phyloP scores from a whole-genome alignment of 352 stramenopile species.

The Phytophthora rubi region DNA sequence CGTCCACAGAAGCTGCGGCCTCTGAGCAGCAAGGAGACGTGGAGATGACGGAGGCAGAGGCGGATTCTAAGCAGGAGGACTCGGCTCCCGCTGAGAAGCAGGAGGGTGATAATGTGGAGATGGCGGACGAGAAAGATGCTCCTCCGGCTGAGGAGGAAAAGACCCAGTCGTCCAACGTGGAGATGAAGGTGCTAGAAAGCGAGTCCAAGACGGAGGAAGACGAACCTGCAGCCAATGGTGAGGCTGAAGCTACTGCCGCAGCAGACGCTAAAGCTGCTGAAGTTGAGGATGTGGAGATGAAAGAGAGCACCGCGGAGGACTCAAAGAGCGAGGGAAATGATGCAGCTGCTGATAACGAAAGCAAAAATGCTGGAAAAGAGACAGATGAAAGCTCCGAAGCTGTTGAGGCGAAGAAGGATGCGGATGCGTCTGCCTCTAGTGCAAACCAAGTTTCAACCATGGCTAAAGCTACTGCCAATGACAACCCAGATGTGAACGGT shows the following conservation, averaged over 20 bases:
- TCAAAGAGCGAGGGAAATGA: conserved; percentile 13
- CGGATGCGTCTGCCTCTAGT: neutral
- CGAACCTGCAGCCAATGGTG: neutral
- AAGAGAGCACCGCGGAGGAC: conserved; percentile 1
- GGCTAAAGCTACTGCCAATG: neutral
- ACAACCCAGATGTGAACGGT: neutral
- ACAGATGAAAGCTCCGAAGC: neutral
- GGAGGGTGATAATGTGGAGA: conserved; percentile 6
- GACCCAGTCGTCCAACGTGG: conserved; percentile 5
- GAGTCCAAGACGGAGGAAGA: conserved; percentile 11
- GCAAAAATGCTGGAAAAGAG: neutral
- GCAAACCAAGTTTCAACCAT: neutral
- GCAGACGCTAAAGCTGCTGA: neutral
- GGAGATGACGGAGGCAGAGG: conserved; percentile 22
- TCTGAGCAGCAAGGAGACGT: conserved; percentile 13
- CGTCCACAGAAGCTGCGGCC: neutral
- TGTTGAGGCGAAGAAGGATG: neutral
- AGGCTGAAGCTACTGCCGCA: neutral
- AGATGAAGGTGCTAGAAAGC: conserved; percentile 4
- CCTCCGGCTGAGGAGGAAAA: neutral
- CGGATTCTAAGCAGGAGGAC: neutral
- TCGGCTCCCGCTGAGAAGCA: neutral
- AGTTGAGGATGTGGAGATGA: conserved; percentile 20
- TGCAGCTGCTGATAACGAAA: neutral
- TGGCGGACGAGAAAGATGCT: neutral